Conservation (phyloP, 176 grass and related monocot species). For the Areca catechu region DNA sequence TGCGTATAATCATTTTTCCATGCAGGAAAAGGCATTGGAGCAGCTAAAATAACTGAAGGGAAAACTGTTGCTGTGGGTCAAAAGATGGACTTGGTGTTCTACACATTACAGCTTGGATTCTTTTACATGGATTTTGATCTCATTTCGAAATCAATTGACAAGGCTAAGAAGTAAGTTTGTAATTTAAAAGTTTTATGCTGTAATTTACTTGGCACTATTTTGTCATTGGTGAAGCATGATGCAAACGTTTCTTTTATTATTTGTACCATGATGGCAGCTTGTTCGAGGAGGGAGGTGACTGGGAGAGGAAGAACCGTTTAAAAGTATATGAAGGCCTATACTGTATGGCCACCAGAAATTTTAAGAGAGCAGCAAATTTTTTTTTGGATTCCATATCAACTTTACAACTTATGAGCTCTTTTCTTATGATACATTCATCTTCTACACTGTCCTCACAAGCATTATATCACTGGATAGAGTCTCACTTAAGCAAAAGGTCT, state of each 20-base stretch:
- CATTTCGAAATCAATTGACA: constrained; percentile 93
- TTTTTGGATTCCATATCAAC: constrained; percentile 99
- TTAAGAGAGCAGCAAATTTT: constrained; percentile 86
- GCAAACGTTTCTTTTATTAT: neutral
- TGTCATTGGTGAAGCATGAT: neutral
- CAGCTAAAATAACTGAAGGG: constrained; percentile 96
- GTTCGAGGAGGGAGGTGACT: constrained; percentile 97
- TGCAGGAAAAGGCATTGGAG: constrained; percentile 83
- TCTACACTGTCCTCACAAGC: constrained; percentile 90
- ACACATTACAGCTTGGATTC: constrained; percentile 77
- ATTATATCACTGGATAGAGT: constrained; percentile 87
- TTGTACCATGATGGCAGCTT: constrained; percentile 35
- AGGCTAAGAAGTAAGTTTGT: constrained; percentile 74
- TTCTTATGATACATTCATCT: constrained; percentile 90
- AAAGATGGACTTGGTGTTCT: constrained; percentile 98
- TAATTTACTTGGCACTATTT: no score
- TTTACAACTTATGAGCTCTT: constrained; percentile 94
- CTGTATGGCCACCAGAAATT: constrained; percentile 86
- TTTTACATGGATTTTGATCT: constrained; percentile 99
- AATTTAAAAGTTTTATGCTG: no score
- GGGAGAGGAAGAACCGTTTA: constrained; percentile 97
- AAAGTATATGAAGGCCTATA: constrained; percentile 98
- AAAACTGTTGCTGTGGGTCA: constrained; percentile 96
- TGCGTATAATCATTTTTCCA: neutral
- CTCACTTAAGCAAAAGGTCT: constrained; percentile 88